Evolutionary conservation across 1,284 basidiomycete species (phyloP).

Genomic region (Ustilago esculenta): DNA sequence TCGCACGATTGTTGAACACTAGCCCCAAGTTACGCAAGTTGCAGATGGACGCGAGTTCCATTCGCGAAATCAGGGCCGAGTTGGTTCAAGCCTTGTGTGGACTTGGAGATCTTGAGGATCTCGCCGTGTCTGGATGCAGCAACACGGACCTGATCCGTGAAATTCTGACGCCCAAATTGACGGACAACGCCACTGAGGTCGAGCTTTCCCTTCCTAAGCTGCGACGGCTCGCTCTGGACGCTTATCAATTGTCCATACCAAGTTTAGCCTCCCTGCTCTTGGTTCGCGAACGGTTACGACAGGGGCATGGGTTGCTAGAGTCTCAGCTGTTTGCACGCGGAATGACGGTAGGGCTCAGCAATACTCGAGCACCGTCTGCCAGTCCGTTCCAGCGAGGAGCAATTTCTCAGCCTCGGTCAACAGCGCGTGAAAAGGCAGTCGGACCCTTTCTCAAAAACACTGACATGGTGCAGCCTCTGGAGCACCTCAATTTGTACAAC

Average conservation of each 20-base stretch:
- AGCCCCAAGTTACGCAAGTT: conserved; percentile 1
- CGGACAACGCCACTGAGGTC: no score
- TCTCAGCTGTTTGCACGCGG: background rate
- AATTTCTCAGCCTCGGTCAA: background rate
- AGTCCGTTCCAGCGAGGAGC: conserved; percentile 2
- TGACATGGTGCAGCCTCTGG: background rate
- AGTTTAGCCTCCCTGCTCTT: background rate
- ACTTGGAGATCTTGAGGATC: background rate
- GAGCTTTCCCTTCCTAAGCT: background rate
- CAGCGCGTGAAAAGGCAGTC: background rate
- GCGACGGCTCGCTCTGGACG: background rate
- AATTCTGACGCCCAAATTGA: background rate
- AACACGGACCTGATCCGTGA: background rate
- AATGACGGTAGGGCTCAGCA: no score
- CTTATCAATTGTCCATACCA: background rate
- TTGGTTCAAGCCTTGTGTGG: background rate
- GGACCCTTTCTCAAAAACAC: background rate
- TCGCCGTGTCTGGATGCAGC: background rate
- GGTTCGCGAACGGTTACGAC: background rate
- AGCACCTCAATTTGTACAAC: no score
- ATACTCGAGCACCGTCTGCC: no score
- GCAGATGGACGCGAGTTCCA: background rate
- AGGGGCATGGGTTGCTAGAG: background rate
- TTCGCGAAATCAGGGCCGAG: background rate
- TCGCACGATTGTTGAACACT: background rate